These are phyloP conservation scores for Turnera subulata DNA, from an alignment of 345 rosid species.

Conservation along the genomic window DNA sequence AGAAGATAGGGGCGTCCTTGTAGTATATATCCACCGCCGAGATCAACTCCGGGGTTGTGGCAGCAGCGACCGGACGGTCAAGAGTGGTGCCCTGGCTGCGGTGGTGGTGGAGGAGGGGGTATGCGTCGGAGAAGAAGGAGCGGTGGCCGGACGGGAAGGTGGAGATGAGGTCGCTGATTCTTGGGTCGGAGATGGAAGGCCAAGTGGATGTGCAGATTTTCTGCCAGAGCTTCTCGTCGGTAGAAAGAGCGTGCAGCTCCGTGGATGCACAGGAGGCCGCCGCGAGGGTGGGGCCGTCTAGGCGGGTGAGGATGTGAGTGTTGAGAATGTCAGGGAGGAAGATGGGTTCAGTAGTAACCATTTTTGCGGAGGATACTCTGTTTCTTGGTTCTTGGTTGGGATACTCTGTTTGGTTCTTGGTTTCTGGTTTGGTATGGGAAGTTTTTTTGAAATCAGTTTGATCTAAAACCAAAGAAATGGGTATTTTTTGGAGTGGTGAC, in stretches of 20 bases:
- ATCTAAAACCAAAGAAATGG: too few species aligned
- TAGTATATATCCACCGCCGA: conserved; percentile 76
- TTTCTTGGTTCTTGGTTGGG: too few species aligned
- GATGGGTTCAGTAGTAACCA: background rate
- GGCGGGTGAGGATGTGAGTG: conserved; percentile 55
- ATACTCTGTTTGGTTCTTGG: too few species aligned
- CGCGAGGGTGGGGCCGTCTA: conserved; percentile 66
- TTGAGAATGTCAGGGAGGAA: conserved; percentile 56
- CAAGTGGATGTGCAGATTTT: conserved; percentile 42
- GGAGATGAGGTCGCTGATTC: conserved; percentile 35
- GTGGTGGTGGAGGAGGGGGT: conserved; percentile 31
- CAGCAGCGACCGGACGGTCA: background rate
- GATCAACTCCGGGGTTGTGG: conserved; percentile 29
- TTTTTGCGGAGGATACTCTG: too few species aligned
- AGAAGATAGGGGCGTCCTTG: conserved; percentile 33
- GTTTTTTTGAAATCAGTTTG: too few species aligned
- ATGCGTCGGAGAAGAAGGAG: conserved; percentile 63
- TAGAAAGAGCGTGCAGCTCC: conserved; percentile 38
- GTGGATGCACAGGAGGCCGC: conserved; percentile 48
- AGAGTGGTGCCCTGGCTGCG: background rate
- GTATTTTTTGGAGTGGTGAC: too few species aligned
- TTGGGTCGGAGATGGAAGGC: conserved; percentile 53
- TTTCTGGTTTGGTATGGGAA: too few species aligned
- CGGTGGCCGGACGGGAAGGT: conserved; percentile 52
- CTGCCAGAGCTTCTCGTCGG: conserved; percentile 51